Evolutionary conservation across 495 filamentous ascomycete genomes (phyloP), one percentile per base, ranked within the genome.

Genomic region (Trichoderma erinaceum): DNA sequence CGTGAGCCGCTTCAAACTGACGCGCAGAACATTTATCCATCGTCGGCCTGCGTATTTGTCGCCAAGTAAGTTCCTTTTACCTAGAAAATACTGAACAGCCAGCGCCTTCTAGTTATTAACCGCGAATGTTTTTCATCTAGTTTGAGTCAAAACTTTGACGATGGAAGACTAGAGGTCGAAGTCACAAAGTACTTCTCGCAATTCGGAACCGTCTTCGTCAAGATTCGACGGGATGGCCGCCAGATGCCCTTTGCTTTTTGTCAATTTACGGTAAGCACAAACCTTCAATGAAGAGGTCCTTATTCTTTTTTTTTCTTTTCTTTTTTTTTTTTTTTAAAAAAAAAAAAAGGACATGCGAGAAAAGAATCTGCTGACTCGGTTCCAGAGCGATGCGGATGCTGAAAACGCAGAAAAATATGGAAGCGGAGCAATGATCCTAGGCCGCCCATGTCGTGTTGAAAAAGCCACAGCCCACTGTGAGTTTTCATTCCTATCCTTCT

Each of bases 221-320:
- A 89, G 77, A 86, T 89, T 58, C 81, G 83, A 32, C 84, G 86
- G 13, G 87, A 87, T 71, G 64, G 48, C 29, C 77, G 76, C 29
- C 76, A 82, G 56, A 88, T 88, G 84, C 87, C 87, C 0, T 88
- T 83, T 69, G 87, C 87, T 2, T 89, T 89, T 69, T 82, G 78
- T 67, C 86, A 88, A 73, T 89, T 79, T 68, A 86, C 82, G 13
- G 86, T 87, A 73, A 76, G 82, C 77, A 0, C 3, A 38, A 10
- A 0, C 50, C 23, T 32, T 65, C 27, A 11, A n/a, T 23, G 5
- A 38, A 38, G 35, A 38, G n/a, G n/a, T n/a, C n/a, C n/a, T n/a
- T n/a, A n/a, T n/a, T n/a, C n/a, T n/a, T n/a, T n/a, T n/a, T n/a
- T n/a, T n/a, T n/a, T n/a, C n/a, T n/a, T n/a, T n/a, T n/a, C n/a